Conservation (phyloP, 2,329 filamentous ascomycete genomes). For the Paecilomyces sp. region DNA sequence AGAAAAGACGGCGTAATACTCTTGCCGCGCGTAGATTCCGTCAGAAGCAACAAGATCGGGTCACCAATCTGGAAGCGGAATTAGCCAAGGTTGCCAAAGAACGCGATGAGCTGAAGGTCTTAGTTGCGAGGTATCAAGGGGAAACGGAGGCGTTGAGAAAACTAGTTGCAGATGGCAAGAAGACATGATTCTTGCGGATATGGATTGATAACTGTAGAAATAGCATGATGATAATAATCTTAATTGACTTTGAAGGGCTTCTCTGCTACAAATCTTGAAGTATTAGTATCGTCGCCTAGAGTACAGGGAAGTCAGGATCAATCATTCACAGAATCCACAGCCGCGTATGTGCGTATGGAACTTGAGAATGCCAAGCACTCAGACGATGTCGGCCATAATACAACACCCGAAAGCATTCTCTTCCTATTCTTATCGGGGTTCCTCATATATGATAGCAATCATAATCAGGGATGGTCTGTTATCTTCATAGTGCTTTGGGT, state of each 20-base stretch:
- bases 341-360: no score
- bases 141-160: slow-evolving; percentile 56
- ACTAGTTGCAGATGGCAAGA: slow-evolving; percentile 20
- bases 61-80: slow-evolving; percentile 54
- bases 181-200: not conserved
- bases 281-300: no score
- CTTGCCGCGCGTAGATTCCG: slow-evolving; percentile 65
- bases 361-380: not conserved
- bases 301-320: not conserved
- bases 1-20: slow-evolving; percentile 61
- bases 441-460: not conserved
- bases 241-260: no score
- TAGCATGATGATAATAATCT: not conserved
- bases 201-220: not conserved
- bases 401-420: not conserved
- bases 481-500: not conserved
- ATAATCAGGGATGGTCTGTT: not conserved
- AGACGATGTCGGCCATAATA: not conserved
- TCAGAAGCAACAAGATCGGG: slow-evolving; percentile 62
- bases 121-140: slow-evolving; percentile 58
- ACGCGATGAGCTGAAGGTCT: slow-evolving; percentile 56
- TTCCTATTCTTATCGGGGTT: not conserved
- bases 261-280: no score
- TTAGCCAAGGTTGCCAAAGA: slow-evolving; percentile 54
- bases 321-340: not conserved